Evolutionary conservation across 2,329 filamentous ascomycete genomes (phyloP).

Genomic region (Scopulariopsis brevicaulis): DNA sequence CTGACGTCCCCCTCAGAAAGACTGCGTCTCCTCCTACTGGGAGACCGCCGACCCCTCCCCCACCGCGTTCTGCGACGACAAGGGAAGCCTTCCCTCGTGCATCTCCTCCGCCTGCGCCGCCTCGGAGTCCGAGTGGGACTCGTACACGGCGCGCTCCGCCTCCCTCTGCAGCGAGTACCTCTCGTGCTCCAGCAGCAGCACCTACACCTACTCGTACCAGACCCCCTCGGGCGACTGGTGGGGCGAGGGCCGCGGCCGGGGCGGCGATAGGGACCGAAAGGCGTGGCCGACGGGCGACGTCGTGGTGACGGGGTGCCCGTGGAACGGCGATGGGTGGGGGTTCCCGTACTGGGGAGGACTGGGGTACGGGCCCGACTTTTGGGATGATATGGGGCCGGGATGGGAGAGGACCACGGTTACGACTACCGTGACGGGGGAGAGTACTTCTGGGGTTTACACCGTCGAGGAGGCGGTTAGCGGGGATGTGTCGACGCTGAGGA

Average conservation of each 20-base stretch:
- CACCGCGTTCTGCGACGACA: constrained; percentile 11
- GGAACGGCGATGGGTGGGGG: constrained; percentile 11
- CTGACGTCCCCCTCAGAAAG: constrained; percentile 6
- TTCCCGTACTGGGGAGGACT: constrained; percentile 11
- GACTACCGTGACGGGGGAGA: constrained; percentile 7
- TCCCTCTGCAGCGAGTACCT: constrained; percentile 12
- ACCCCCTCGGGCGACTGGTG: constrained; percentile 7
- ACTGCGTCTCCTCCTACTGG: constrained; percentile 15
- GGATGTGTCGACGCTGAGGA: constrained; percentile 9
- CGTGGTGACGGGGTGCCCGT: constrained; percentile 14
- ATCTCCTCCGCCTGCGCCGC: constrained; percentile 12
- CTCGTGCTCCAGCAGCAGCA: constrained; percentile 11
- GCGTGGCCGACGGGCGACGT: constrained; percentile 9
- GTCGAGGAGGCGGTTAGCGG: constrained; percentile 8
- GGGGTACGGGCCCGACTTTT: constrained; percentile 10
- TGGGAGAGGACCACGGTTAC: constrained; percentile 13
- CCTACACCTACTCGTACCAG: constrained; percentile 13
- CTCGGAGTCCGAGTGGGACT: constrained; percentile 8
- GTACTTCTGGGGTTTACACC: neutral
- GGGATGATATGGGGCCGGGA: constrained; percentile 9
- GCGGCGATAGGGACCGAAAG: constrained; percentile 6
- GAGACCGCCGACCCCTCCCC: constrained; percentile 11
- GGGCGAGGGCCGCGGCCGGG: constrained; percentile 5
- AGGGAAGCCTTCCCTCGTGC: constrained; percentile 9
- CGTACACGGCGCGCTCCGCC: constrained; percentile 10